Evolutionary conservation across 495 filamentous ascomycete genomes (phyloP), one percentile per base, ranked within the genome.

Genomic region (Aspergillus conjunctus): DNA sequence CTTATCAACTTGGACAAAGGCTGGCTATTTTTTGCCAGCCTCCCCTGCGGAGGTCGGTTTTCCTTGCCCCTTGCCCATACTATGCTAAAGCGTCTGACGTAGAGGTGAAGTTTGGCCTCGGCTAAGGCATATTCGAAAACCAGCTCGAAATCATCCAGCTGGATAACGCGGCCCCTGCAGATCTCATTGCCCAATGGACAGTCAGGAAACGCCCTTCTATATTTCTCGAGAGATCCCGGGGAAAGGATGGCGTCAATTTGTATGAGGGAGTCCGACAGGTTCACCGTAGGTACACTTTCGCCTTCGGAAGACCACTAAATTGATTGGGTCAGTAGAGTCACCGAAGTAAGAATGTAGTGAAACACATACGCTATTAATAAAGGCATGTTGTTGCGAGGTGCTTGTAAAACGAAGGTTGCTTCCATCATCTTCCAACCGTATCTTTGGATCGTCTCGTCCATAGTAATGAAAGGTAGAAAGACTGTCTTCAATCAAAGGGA

Each of bases 211-310:
- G 51, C 31, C 14, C 34, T 33, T 43, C 63, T 21, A 52, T 71
- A 65, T 17, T 61, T n/a, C 54, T 68, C 51, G 12, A 68, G 26
- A 15, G 66, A 68, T 21, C 69, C 63, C 34, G 41, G 52, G 22
- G 71, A 58, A 45, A 83, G 61, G 17, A 66, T 71, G 10, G 72
- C 76, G 21, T 77, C 68, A 10, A 83, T 72, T 39, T 74, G 72
- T 26, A 72, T 73, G 3, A 66, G 49, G 9, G 70, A 64, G 58
- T 82, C 80, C 21, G 73, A 78, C 51, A 82, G 58, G 8, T 61
- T 70, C 15, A 68, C 65, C 21, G 58, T 17, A 50, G 60, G 39
- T 15, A 37, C 30, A 22, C 56, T 30, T 20, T 71, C 37, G 30
- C 57, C 55, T 39, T 64, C 43, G n/a, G 37, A 60, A 71, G 66